Evolutionary conservation across 768 basidiomycete genomes (phyloP).

Genomic region (Xerocomus brunneocitrinus): DNA sequence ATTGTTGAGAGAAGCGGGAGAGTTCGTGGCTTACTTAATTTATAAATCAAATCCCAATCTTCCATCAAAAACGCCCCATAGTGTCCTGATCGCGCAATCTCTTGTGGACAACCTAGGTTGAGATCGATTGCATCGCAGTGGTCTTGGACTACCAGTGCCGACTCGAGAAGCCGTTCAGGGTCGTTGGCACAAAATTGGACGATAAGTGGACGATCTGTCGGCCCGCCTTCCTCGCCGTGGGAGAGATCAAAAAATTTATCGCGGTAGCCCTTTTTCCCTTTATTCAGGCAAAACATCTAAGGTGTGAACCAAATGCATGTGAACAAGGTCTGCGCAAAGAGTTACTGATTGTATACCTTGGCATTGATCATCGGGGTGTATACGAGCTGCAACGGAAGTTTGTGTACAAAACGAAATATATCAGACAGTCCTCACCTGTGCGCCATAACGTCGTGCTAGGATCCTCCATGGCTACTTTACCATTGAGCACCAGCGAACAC

Average conservation of each 20-base stretch:
- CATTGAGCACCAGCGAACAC: background rate
- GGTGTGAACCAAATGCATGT: background rate
- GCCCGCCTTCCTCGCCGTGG: constrained; percentile 77
- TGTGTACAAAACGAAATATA: no score
- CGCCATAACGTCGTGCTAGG: constrained; percentile 77
- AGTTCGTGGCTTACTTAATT: constrained; percentile 52
- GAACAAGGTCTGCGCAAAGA: background rate
- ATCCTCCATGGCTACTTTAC: constrained; percentile 80
- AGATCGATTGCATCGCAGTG: constrained; percentile 93
- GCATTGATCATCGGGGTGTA: constrained; percentile 99
- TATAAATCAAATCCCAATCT: constrained; percentile 86
- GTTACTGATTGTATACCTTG: constrained; percentile 48
- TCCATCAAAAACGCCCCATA: constrained; percentile 94
- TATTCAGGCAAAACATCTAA: constrained; percentile 55
- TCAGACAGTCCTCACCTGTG: constrained; percentile 49
- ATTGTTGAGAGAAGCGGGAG: background rate
- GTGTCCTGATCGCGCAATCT: constrained; percentile 81
- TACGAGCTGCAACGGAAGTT: constrained; percentile 49
- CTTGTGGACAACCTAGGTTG: constrained; percentile 93
- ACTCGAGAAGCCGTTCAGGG: constrained; percentile 67
- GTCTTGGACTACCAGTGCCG: constrained; percentile 71
- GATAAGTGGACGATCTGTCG: constrained; percentile 75
- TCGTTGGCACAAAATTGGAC: constrained; percentile 95
- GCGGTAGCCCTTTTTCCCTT: constrained; percentile 42
- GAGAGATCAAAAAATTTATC: constrained; percentile 64